Base-by-base conservation (phyloP, 768 basidiomycete species). In the Leccinum arenicola region DNA sequence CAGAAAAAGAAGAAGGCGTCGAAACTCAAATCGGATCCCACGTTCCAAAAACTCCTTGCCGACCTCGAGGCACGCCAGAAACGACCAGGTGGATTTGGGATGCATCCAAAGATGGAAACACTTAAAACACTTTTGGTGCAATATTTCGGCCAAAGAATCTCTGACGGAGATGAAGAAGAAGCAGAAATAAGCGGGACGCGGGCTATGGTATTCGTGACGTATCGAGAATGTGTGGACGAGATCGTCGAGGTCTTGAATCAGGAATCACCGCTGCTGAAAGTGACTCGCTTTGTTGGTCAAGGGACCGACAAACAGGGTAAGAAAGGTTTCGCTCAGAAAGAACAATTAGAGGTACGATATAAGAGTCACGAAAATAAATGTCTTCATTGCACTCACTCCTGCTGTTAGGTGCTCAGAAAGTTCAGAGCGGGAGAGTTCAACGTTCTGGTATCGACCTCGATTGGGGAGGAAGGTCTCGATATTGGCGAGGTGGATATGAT, bases 401-500 rank as follows among this genome's bases (percentile, higher is more conserved):
- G 15, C 11, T 11, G 58, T 3, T 63, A 98, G 95, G 82, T 92
- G 33, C 92, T 99, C 68, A 77, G 86, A 59, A 84, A 84, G 62
- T 98, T 99, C 78, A 95, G 95, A 70, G 76, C 75, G 4, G 94
- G 93, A 11, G 86, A 86, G 59, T 93, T 84, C 72, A 99, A 99
- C 65, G 87, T 97, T 38, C 77, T 99, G 11, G 96, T 99, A 8
- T 90, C 95, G 1, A 98, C 97, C 5, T 96, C 91, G 4, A 93
- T 99, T 56, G 97, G 97, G 21, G 97, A 99, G 75, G 97, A 99
- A 73, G 97, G 97, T 58, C 80, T 99, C 17, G 97, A 99, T 72
- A 99, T 99, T 56, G 97, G 97, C 33, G 95, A 97, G 71, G 88
- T 99, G 15, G 97, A 99, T 70, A 79, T 95, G 68, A 96, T 98